These are phyloP conservation scores for Vigna reflexopilosa DNA, from an alignment of 306 rosid genomes.

Conservation along the genomic window DNA sequence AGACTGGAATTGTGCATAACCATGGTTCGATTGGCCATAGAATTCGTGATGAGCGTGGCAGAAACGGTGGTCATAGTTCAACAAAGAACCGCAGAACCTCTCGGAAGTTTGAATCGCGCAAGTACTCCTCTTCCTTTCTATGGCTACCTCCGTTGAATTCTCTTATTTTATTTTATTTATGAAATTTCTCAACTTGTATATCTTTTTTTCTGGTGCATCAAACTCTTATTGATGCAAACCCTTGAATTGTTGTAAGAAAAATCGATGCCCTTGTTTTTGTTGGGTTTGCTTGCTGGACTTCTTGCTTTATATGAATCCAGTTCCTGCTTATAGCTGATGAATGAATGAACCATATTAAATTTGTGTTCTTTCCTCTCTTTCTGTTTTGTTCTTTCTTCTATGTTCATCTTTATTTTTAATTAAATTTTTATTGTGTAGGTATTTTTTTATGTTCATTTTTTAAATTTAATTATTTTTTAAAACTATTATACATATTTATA, in stretches of 20 bases:
- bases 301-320: slow-evolving; percentile 11
- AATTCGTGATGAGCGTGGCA: slow-evolving; percentile 71
- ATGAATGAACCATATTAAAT: not conserved
- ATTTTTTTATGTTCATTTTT: too few species aligned
- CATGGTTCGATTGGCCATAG: slow-evolving; percentile 68
- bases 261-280: slow-evolving; percentile 19
- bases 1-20: slow-evolving; percentile 66
- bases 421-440: too few species aligned
- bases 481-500: too few species aligned
- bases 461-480: too few species aligned
- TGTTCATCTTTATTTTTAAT: too few species aligned
- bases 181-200: slow-evolving; percentile 14
- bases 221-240: slow-evolving; percentile 8
- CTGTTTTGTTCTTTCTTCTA: too few species aligned
- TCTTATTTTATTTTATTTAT: not conserved
- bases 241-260: slow-evolving; percentile 6
- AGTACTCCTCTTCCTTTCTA: slow-evolving; percentile 57
- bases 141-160: slow-evolving; percentile 61
- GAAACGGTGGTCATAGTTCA: slow-evolving; percentile 67
- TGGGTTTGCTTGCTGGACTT: slow-evolving; percentile 16
- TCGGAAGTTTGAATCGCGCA: slow-evolving; percentile 29
- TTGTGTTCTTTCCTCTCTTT: not conserved
- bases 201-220: slow-evolving; percentile 2
- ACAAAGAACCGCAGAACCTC: slow-evolving; percentile 46
- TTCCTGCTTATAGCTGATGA: not conserved